Base-by-base conservation (phyloP, 1,139 yeast genomes). In the Candida smagusa region DNA sequence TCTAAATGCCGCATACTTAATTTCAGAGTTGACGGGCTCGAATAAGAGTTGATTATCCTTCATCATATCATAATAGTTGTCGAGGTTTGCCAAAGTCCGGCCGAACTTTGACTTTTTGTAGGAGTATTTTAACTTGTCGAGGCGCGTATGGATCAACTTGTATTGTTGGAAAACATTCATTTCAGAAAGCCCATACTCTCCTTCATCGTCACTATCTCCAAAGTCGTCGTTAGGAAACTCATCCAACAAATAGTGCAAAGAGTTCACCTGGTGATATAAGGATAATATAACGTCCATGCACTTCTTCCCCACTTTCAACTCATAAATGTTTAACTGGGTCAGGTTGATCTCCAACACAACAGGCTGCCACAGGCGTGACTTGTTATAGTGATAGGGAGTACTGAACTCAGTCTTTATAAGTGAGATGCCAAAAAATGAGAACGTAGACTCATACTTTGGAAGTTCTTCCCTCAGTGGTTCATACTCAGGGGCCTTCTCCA, bases 261-360 rank as follows among this genome's bases (percentile, higher is more conserved):
- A 53, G 44, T 67, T 67, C 26, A 56, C 52, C 34, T 59, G 57
- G 37, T 46, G 51, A 49, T 55, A 69, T 22, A 69, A 52, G 23
- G 61, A 56, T 25, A 58, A 41, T 6, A 71, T 48, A n/a, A 61
- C 43, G n/a, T 55, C 54, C 12, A 41, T 41, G n/a, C 61, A 41
- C 33, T 51, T 46, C 28, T 52, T 56, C 7, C 56, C 59, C 9
- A 54, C 51, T n/a, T 53, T 51, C 13, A 70, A 41, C 21, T 56
- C 56, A 45, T 72, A 69, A 12, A 80, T 41, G 35, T 68, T 68
- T 35, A 80, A 61, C 50, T 77, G 81, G 12, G 84, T 80, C 43
- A 79, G 76, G 54, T 79, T 77, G 38, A 80, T 56, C 43, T 74
- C 81, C n/a, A 77, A 55, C 33, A 74, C 52, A 30, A 74, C 77